These are phyloP conservation scores for Cercospora sp. DNA, from an alignment of 2,329 filamentous ascomycete genomes.

Conservation along the genomic window DNA sequence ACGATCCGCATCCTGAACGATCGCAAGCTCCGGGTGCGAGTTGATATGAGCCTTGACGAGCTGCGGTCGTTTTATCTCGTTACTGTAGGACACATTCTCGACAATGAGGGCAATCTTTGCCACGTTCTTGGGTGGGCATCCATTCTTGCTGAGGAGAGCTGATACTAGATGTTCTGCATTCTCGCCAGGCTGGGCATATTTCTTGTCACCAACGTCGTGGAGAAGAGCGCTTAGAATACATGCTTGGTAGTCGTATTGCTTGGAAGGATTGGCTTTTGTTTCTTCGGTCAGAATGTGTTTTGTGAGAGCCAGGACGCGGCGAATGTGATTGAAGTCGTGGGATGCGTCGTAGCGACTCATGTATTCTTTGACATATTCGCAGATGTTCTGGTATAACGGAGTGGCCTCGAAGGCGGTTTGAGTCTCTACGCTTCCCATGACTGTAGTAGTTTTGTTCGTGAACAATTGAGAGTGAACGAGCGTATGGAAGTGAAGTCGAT, in stretches of 20 bases:
- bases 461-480: background rate
- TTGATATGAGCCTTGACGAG: slow-evolving; percentile 62
- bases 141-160: slow-evolving; percentile 56
- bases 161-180: slow-evolving; percentile 61
- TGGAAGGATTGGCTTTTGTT: slow-evolving; percentile 26
- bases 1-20: slow-evolving; percentile 90
- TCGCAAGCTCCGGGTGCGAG: slow-evolving; percentile 69
- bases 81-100: slow-evolving; percentile 73
- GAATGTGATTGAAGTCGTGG: slow-evolving; percentile 84
- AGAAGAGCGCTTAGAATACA: slow-evolving; percentile 53
- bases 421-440: slow-evolving; percentile 7
- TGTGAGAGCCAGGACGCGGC: slow-evolving; percentile 74
- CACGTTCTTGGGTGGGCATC: slow-evolving; percentile 61
- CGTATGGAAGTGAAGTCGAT: background rate
- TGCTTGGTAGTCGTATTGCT: slow-evolving; percentile 32
- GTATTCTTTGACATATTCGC: slow-evolving; percentile 65
- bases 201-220: slow-evolving; percentile 88
- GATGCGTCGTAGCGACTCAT: slow-evolving; percentile 80
- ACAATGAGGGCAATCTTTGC: slow-evolving; percentile 69
- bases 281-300: slow-evolving; percentile 59
- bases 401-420: slow-evolving; percentile 33
- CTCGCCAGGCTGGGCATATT: slow-evolving; percentile 60
- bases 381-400: slow-evolving; percentile 40
- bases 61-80: slow-evolving; percentile 66
- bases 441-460: background rate